Evolutionary conservation across 331 rosid species (phyloP).

Genomic region (Quercus lobata): DNA sequence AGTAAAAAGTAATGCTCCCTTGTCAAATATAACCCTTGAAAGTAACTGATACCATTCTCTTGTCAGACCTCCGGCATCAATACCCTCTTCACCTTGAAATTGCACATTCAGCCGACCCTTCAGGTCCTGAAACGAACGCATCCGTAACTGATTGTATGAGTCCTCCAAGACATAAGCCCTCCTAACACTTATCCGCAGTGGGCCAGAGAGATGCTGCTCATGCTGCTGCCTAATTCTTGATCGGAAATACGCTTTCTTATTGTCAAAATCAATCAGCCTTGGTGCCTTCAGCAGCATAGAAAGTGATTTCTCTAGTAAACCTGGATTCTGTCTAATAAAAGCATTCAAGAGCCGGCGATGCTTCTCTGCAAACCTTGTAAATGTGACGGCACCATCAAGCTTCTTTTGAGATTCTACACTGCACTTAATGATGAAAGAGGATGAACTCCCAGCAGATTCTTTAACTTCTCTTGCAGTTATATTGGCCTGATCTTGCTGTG

Average conservation of each 20-base stretch:
- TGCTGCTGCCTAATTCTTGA: conserved; percentile 96
- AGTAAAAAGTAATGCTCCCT: conserved; percentile 94
- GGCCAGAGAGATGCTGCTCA: conserved; percentile 87
- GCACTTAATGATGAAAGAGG: conserved; percentile 31
- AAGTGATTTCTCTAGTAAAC: conserved; percentile 93
- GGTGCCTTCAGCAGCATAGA: conserved; percentile 97
- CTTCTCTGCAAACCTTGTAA: conserved; percentile 92
- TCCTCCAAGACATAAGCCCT: conserved; percentile 98
- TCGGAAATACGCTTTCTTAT: conserved; percentile 91
- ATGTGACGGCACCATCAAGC: conserved; percentile 72
- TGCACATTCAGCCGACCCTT: conserved; percentile 91
- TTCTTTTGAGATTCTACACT: conserved; percentile 65
- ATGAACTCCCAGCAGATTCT: conserved; percentile 72
- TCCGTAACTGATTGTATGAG: conserved; percentile 90
- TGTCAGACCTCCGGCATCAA: conserved; percentile 99
- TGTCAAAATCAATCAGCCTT: conserved; percentile 92
- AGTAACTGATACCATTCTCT: conserved; percentile 99
- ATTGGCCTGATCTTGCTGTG: conserved; percentile 61
- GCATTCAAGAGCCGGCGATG: conserved; percentile 96
- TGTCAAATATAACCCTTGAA: conserved; percentile 95
- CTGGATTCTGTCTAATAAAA: conserved; percentile 92
- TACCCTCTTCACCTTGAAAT: conserved; percentile 99
- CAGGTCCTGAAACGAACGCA: conserved; percentile 87
- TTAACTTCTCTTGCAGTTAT: conserved; percentile 92
- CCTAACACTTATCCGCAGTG: conserved; percentile 84